Evolutionary conservation across 176 grass and related monocot species (phyloP).

Genomic region (Hsuehochloa calcarea): DNA sequence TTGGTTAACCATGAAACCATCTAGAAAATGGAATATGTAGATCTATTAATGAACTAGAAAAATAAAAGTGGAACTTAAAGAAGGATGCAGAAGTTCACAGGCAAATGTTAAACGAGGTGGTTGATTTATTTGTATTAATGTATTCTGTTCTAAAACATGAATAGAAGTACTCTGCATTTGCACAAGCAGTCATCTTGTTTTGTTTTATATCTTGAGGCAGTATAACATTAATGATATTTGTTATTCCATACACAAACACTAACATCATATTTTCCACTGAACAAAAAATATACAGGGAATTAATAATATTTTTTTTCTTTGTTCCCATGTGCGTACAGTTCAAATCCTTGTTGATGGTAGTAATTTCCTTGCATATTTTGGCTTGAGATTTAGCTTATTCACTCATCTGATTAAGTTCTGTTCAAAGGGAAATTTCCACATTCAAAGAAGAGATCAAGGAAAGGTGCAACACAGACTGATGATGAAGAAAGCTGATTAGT

Average conservation of each 20-base stretch:
- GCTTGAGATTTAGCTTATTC: constrained; percentile 15
- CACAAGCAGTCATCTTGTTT: neutral
- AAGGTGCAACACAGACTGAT: constrained; percentile 50
- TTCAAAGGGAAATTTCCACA: constrained; percentile 49
- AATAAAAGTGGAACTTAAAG: neutral
- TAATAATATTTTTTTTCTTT: neutral
- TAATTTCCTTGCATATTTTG: constrained; percentile 5
- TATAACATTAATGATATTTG: neutral
- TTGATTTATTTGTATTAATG: constrained; percentile 1
- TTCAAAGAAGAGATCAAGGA: constrained; percentile 48
- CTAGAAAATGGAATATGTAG: neutral
- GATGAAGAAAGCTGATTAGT: constrained; percentile 75
- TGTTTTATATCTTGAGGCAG: neutral
- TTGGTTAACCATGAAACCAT: neutral
- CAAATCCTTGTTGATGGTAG: neutral
- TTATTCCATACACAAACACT: neutral
- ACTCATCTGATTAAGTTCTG: constrained; percentile 21
- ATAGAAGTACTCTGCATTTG: neutral
- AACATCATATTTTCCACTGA: neutral
- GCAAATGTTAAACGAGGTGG: neutral
- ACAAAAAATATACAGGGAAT: neutral
- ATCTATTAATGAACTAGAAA: neutral
- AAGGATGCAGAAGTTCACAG: neutral
- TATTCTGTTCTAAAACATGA: neutral
- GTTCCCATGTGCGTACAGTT: neutral